phyloP scores from a whole-genome alignment of 306 rosid species.

The Casuarina glauca region DNA sequence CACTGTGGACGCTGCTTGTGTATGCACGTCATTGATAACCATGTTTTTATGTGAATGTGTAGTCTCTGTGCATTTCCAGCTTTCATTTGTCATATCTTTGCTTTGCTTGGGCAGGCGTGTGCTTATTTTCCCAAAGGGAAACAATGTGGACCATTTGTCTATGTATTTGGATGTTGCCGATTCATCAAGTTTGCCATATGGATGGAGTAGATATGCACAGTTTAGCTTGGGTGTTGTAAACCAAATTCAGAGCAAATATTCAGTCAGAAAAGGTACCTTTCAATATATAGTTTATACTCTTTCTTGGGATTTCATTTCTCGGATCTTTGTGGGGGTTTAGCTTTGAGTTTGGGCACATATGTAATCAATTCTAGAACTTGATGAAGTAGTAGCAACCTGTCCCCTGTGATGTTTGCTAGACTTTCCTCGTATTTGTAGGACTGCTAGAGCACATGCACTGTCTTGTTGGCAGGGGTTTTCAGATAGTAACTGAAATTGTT shows the following conservation, averaged over 20 bases:
- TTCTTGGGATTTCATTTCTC: neutral
- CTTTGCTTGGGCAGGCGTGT: conserved; percentile 63
- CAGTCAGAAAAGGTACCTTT: conserved; percentile 76
- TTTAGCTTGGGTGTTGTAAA: conserved; percentile 78
- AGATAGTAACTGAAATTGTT: neutral
- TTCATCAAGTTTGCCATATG: conserved; percentile 71
- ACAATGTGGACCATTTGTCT: conserved; percentile 87
- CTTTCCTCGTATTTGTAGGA: neutral
- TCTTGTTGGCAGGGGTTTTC: neutral
- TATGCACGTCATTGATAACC: no score
- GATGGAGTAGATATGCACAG: conserved; percentile 91
- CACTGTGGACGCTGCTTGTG: neutral
- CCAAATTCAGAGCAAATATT: conserved; percentile 63
- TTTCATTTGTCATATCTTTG: conserved; percentile 23
- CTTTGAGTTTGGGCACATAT: neutral
- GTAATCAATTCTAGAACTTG: neutral
- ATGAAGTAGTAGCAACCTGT: neutral
- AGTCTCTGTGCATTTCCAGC: conserved; percentile 9
- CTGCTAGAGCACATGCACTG: neutral
- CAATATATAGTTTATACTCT: neutral
- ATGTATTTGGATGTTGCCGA: conserved; percentile 91
- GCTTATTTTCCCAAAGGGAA: conserved; percentile 86
- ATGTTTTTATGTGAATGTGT: neutral
- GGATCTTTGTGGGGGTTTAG: neutral
- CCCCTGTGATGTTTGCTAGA: neutral